Percentiles rank a stretch among this genome's conserved stretches.
Conservation (phyloP, 805 yeast genomes). For the Schizosaccharomyces japonicus region DNA sequence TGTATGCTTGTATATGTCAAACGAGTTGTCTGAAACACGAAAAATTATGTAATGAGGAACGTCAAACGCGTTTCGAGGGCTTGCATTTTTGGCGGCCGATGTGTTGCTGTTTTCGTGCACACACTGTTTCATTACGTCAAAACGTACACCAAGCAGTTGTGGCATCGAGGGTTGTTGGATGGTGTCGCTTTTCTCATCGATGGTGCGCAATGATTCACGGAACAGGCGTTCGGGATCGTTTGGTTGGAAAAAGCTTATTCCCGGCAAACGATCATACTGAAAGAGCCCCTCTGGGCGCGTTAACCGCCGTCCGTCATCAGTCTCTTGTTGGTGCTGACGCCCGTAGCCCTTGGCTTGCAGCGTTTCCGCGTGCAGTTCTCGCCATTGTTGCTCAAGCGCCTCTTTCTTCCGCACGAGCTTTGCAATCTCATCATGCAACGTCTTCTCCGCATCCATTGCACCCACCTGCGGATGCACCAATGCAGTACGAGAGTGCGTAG, state of each 20-base stretch:
- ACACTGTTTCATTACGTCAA: neutral
- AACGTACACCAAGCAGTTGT: neutral
- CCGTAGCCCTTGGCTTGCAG: too few relatives aligned
- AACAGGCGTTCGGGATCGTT: neutral
- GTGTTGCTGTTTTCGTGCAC: neutral
- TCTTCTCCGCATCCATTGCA: too few relatives aligned
- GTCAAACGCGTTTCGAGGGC: neutral
- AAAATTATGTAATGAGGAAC: neutral
- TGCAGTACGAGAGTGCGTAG: too few relatives aligned
- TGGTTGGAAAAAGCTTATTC: neutral
- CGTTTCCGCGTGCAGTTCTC: too few relatives aligned
- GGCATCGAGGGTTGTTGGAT: neutral
- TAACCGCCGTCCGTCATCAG: too few relatives aligned
- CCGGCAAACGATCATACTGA: neutral
- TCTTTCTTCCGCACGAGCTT: too few relatives aligned
- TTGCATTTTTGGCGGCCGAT: neutral
- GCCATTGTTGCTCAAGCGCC: too few relatives aligned
- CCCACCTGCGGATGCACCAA: too few relatives aligned
- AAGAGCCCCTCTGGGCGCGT: too few relatives aligned
- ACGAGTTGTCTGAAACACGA: neutral
- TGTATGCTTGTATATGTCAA: neutral
- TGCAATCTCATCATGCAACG: too few relatives aligned
- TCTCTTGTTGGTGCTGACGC: too few relatives aligned
- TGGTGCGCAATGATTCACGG: neutral
- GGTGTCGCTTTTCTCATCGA: neutral